Evolutionary conservation across 2,329 filamentous ascomycete genomes (phyloP), one percentile per base, ranked within the genome.

Genomic region (Aureobasidium uvarum): DNA sequence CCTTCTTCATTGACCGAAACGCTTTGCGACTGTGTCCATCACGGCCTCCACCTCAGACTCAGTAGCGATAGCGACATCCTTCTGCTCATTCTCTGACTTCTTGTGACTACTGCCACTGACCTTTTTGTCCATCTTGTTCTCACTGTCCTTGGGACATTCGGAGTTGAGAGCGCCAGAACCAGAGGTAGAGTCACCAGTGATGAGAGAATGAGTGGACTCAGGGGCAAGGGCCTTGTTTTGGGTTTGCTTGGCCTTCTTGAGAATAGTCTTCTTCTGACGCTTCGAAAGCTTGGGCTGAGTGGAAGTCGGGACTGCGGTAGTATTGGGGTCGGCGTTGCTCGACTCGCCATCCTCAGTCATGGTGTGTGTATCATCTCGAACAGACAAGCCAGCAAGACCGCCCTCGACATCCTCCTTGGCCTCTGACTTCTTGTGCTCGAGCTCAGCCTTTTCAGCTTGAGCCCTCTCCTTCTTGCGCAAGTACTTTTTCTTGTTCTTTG

Each of bases 261-360:
- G 55, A n/a, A 59, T 11, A 23, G 55, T 59, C 55, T 59, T 59
- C 31, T 59, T 59, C 55, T 59, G 55, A 18, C 55, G 55, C 28
- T 59, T 59, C 55, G 55, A 59, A 18, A 59, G 28, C 11, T 59
- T 59, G 28, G 55, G 41, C 16, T 31, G 33, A 14, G 41, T 11
- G 1, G 18, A 8, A 6, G n/a, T 13, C 3, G 8, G 14, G n/a
- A 23, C 10, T 5, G 25, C 3, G 23, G 18, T 8, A 11, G 16
- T 46, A 11, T 23, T 18, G 28, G 3, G n/a, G 3, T 36, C n/a
- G 18, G 1, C 39, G 14, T 11, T 23, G 55, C 16, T 36, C 5
- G 11, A 8, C 2, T 23, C 5, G 39, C 4, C 11, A 20, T 18
- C 18, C 13, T n/a, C 28, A n/a, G 28, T 5, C 28, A 14, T 11